Base-by-base conservation (phyloP, 805 yeast species). In the Metschnikowia arizonensis region DNA sequence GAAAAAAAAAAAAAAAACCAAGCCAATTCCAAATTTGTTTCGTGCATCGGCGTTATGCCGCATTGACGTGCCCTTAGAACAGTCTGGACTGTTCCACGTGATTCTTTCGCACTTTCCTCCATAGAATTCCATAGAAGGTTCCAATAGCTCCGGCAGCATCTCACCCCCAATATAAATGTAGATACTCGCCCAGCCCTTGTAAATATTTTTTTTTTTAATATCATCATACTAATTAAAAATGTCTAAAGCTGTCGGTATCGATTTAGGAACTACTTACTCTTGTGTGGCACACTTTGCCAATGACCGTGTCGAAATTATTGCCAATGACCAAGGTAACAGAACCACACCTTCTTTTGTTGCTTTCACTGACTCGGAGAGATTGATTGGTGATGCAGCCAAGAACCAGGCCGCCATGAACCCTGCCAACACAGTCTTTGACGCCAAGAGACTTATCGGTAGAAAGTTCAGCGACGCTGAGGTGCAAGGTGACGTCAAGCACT, bases 401-500 rank as follows among this genome's bases (percentile, higher is more conserved):
- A 61, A 61, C 61, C 65, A 61, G 52, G 65, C 65, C 41, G 64
- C 65, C 47, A 56, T 61, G 63, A 60, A 61, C 63, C 65, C 65
- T 32, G 55, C 60, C 46, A 61, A 61, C 63, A 61, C 65, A 40
- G 63, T 61, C 34, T 61, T 61, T 48, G 64, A 61, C 59, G 65
- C 65, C 49, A 61, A 61, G 65, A 61, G 65, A 57, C 58, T 61
- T 57, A 61, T 61, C 40, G 65, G 65, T 54, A 52, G 65, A 51
- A 57, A 57, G 59, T 59, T 60, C 48, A 39, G 48, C 37, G 65
- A 61, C 45, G 55, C 58, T 40, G 62, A 58, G 45, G 65, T 61
- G 48, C 62, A 58, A 46, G 60, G 57, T 48, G 65, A 61, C 56
- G 44, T 57, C 53, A 57, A 58, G 61, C 62, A 58, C 61, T 61